These are phyloP conservation scores for Ceratocystis colombiana DNA, from an alignment of 2,329 filamentous ascomycete species.

Conservation along the genomic window DNA sequence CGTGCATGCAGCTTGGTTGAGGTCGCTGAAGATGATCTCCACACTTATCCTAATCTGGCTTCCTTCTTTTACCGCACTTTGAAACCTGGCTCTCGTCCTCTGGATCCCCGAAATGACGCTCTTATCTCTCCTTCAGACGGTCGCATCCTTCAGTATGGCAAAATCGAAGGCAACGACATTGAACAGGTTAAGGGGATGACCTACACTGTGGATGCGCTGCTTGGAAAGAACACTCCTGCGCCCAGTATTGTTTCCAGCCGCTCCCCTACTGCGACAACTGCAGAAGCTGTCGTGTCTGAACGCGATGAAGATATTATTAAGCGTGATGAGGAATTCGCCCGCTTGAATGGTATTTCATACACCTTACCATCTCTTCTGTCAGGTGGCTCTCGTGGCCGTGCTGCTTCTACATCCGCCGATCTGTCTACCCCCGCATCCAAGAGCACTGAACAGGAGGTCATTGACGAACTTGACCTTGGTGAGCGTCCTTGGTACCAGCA, in stretches of 20 bases:
- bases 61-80: slow-evolving; percentile 95
- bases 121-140: slow-evolving; percentile 85
- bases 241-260: slow-evolving; percentile 41
- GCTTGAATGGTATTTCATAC: slow-evolving; percentile 90
- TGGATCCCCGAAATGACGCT: slow-evolving; percentile 71
- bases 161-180: slow-evolving; percentile 85
- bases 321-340: slow-evolving; percentile 84
- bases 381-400: slow-evolving; percentile 46
- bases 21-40: slow-evolving; percentile 78
- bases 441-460: slow-evolving; percentile 52
- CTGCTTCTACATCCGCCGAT: slow-evolving; percentile 41
- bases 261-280: background rate
- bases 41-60: slow-evolving; percentile 81
- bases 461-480: slow-evolving; percentile 68
- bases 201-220: slow-evolving; percentile 84
- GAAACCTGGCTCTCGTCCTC: slow-evolving; percentile 75
- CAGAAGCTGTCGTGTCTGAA: slow-evolving; percentile 28
- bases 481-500: slow-evolving; percentile 61
- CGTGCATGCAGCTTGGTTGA: slow-evolving; percentile 58
- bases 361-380: slow-evolving; percentile 80
- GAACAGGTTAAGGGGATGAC: slow-evolving; percentile 99
- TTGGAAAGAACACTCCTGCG: slow-evolving; percentile 56
- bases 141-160: slow-evolving; percentile 80
- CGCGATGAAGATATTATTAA: slow-evolving; percentile 58
- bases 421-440: slow-evolving; percentile 68